A percentile compares a stretch with the other conserved stretches of the same genome.
phyloP scores from a whole-genome alignment of 768 basidiomycete genomes.

The Tricholoma flavovirens region DNA sequence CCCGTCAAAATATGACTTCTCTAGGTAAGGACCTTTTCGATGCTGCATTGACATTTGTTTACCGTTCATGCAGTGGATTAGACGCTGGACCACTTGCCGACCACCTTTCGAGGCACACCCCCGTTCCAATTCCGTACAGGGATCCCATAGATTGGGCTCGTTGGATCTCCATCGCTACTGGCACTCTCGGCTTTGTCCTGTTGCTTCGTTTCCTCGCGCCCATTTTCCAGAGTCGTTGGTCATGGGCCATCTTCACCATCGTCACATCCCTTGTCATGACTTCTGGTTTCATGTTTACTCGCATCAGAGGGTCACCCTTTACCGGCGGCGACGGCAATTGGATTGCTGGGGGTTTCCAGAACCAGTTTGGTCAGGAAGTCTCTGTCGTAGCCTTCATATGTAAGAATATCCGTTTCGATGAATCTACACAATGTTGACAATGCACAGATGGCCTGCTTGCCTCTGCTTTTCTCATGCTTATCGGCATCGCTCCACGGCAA shows the following conservation, averaged over 20 bases:
- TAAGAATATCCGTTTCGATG: constrained; percentile 37
- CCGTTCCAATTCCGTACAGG: constrained; percentile 75
- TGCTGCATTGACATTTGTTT: background rate
- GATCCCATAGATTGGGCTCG: constrained; percentile 72
- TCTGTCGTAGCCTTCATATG: constrained; percentile 83
- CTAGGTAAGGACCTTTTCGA: constrained; percentile 40
- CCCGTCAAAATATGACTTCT: constrained; percentile 74
- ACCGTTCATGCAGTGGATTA: constrained; percentile 58
- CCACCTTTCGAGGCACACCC: constrained; percentile 69
- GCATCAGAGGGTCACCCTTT: constrained; percentile 79
- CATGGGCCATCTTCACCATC: constrained; percentile 62
- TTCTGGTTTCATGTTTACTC: constrained; percentile 94
- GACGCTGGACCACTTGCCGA: constrained; percentile 71
- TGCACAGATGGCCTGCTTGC: constrained; percentile 77
- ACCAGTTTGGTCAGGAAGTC: constrained; percentile 89
- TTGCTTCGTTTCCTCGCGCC: constrained; percentile 57
- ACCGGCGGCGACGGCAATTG: constrained; percentile 59
- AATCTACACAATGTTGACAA: background rate
- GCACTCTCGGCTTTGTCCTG: constrained; percentile 43
- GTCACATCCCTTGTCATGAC: constrained; percentile 76
- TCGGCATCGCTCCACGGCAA: constrained; percentile 74
- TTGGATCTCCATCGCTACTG: constrained; percentile 40
- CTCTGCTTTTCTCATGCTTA: constrained; percentile 74
- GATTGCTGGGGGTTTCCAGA: constrained; percentile 86
- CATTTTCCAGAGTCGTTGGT: constrained; percentile 66